Evolutionary conservation across 768 basidiomycete genomes (phyloP).

Genomic region (Agrocybe praecox): DNA sequence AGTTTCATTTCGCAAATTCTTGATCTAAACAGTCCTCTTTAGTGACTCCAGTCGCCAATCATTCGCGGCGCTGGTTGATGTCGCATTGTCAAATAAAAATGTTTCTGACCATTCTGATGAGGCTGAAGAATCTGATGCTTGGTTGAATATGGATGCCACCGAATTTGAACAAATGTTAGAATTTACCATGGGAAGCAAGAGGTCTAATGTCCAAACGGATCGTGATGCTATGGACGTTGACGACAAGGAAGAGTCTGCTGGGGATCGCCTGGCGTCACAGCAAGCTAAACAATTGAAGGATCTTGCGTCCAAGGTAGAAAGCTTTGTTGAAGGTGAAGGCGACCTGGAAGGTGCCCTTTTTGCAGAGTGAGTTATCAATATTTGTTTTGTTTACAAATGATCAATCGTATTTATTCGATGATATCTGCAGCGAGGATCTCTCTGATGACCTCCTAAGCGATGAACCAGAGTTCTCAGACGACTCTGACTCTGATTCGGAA

Average conservation of each 20-base stretch:
- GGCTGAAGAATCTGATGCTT: constrained; percentile 77
- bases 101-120: constrained; percentile 21
- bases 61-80: constrained; percentile 74
- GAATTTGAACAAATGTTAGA: constrained; percentile 78
- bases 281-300: constrained; percentile 73
- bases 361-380: constrained; percentile 83
- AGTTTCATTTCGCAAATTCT: neutral
- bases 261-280: constrained; percentile 57
- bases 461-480: constrained; percentile 39
- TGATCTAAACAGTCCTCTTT: neutral
- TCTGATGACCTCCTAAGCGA: constrained; percentile 69
- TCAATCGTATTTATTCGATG: constrained; percentile 1
- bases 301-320: constrained; percentile 83
- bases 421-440: constrained; percentile 53
- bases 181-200: constrained; percentile 34
- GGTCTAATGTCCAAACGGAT: constrained; percentile 11
- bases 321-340: constrained; percentile 91
- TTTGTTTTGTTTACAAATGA: neutral
- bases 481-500: constrained; percentile 44
- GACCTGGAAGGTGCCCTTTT: constrained; percentile 88
- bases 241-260: constrained; percentile 23
- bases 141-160: constrained; percentile 81
- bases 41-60: constrained; percentile 69
- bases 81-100: constrained; percentile 51
- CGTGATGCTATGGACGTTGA: constrained; percentile 57